Percentiles rank a stretch among this genome's conserved stretches.
Conservation (phyloP, 441 rosid genomes). For the Erodium texanum region DNA sequence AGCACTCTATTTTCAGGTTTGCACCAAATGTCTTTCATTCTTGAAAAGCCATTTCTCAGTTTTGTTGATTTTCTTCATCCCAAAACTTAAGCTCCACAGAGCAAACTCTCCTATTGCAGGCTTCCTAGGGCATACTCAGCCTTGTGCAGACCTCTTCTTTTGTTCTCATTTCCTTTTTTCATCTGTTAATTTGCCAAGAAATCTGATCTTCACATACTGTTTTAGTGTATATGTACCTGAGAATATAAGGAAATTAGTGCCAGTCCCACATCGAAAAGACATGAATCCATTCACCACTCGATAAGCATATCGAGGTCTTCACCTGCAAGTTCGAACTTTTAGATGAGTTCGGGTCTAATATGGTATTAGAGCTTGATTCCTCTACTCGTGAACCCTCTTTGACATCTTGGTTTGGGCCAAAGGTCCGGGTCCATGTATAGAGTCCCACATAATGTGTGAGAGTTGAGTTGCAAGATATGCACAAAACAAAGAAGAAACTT, state of each 20-base stretch:
- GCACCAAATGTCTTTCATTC: background rate
- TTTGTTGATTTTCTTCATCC: background rate
- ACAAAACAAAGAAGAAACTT: too few species aligned
- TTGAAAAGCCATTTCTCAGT: background rate
- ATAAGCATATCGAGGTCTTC: too few species aligned
- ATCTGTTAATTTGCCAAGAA: too few species aligned
- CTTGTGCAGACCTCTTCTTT: conserved; percentile 1
- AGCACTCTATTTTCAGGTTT: conserved; percentile 4
- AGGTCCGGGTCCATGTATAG: too few species aligned
- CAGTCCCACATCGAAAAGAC: too few species aligned
- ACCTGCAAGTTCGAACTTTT: too few species aligned
- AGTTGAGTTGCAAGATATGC: background rate
- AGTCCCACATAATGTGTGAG: too few species aligned
- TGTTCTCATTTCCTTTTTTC: background rate
- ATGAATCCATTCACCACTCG: too few species aligned
- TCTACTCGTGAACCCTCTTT: too few species aligned
- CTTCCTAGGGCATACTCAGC: background rate
- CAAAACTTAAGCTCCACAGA: background rate
- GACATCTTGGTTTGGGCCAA: too few species aligned
- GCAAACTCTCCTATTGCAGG: background rate
- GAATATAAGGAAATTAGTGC: background rate
- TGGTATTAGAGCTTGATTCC: too few species aligned
- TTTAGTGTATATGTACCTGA: background rate
- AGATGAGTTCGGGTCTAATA: background rate
- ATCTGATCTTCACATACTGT: too few species aligned